phyloP scores from a whole-genome alignment of 2,329 filamentous ascomycete genomes.

The Trichoderma aggressivum region DNA sequence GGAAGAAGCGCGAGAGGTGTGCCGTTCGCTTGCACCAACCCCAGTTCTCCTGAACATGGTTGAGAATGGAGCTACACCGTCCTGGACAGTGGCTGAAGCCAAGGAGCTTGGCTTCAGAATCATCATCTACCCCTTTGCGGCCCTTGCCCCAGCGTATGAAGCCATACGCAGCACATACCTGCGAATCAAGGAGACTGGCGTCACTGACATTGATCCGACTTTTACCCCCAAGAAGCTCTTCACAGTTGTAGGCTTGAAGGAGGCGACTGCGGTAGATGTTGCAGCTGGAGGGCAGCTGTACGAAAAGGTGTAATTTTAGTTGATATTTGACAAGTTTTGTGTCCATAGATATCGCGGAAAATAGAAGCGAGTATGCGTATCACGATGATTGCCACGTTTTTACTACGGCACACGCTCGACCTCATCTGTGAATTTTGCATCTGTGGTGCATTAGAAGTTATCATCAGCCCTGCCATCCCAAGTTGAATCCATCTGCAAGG shows the following conservation, averaged over 20 bases:
- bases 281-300: conserved; percentile 23
- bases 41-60: conserved; percentile 57
- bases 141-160: conserved; percentile 46
- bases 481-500: conserved; percentile 1
- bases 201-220: conserved; percentile 38
- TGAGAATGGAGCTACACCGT: conserved; percentile 53
- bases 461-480: conserved; percentile 10
- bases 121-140: conserved; percentile 45
- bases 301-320: neutral
- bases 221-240: conserved; percentile 48
- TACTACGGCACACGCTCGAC: neutral
- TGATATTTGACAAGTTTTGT: neutral
- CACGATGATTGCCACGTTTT: neutral
- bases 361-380: neutral
- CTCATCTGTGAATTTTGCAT: neutral
- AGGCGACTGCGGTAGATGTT: conserved; percentile 47
- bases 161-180: conserved; percentile 40
- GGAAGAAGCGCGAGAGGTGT: conserved; percentile 47
- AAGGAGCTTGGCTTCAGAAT: conserved; percentile 55
- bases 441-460: neutral
- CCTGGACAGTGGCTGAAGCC: conserved; percentile 51
- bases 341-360: neutral
- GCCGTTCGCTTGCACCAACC: conserved; percentile 46
- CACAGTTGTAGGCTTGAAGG: conserved; percentile 49
- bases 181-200: conserved; percentile 39